Conservation (phyloP, 495 filamentous ascomycete species). For the Daldinia caldariorum region DNA sequence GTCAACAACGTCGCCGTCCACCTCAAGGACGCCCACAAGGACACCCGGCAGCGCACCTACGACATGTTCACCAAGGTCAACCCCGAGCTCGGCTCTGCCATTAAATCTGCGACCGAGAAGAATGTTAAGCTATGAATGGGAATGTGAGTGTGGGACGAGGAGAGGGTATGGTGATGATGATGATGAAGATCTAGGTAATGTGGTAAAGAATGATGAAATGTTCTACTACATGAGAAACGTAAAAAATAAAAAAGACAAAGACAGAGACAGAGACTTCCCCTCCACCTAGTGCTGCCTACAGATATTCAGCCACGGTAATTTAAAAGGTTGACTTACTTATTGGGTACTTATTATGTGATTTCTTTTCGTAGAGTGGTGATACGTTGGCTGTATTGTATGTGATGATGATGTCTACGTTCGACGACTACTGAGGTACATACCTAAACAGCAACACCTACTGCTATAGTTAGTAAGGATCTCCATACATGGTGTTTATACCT, state of each 20-base stretch:
- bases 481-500: too few relatives aligned
- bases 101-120: slow-evolving; percentile 62
- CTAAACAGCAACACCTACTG: too few relatives aligned
- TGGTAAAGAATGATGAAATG: too few relatives aligned
- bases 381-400: not conserved
- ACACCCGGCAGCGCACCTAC: slow-evolving; percentile 68
- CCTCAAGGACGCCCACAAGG: slow-evolving; percentile 53
- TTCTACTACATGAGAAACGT: slow-evolving; percentile 19
- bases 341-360: not conserved
- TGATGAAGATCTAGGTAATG: slow-evolving; percentile 8
- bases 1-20: slow-evolving; percentile 70
- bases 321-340: not conserved
- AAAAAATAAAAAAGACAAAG: slow-evolving; percentile 3
- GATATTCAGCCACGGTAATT: slow-evolving; percentile 10
- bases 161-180: not conserved
- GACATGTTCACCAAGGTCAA: slow-evolving; percentile 64
- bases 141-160: too few relatives aligned
- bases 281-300: not conserved
- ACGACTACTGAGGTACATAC: too few relatives aligned
- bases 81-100: slow-evolving; percentile 53
- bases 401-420: too few relatives aligned
- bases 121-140: slow-evolving; percentile 47
- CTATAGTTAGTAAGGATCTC: too few relatives aligned
- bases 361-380: not conserved
- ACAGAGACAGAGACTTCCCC: not conserved